These are phyloP conservation scores for Phytophthora vignae DNA, from an alignment of 352 stramenopile species.

Conservation along the genomic window DNA sequence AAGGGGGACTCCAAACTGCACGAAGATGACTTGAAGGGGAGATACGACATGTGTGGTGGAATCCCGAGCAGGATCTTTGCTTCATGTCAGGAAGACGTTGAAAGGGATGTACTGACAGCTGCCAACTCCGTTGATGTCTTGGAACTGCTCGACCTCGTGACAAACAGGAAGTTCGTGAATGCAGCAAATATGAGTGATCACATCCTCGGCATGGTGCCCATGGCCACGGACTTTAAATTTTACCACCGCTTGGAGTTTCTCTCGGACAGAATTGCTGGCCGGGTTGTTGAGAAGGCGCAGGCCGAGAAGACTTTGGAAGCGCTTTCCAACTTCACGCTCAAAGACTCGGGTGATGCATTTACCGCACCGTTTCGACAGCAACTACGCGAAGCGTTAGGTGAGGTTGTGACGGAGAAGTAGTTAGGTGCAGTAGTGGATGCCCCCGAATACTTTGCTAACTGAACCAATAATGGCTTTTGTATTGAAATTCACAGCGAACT, in stretches of 20 bases:
- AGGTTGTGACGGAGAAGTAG: not conserved
- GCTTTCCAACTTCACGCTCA: not conserved
- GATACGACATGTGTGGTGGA: not conserved
- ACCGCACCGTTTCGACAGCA: not conserved
- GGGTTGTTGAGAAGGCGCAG: not conserved
- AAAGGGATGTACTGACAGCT: too few relatives aligned
- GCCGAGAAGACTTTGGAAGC: not conserved
- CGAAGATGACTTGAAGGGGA: not conserved
- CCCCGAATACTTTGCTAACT: too few relatives aligned
- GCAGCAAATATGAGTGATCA: too few relatives aligned
- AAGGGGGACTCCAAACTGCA: not conserved
- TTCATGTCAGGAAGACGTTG: not conserved
- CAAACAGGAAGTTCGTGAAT: too few relatives aligned
- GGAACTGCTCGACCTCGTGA: too few relatives aligned
- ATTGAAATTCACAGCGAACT: too few relatives aligned
- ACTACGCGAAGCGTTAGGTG: not conserved
- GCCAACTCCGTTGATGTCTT: too few relatives aligned
- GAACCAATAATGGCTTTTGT: too few relatives aligned
- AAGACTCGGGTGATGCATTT: not conserved
- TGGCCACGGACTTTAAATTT: too few relatives aligned
- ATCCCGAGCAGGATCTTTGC: not conserved
- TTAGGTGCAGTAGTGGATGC: too few relatives aligned
- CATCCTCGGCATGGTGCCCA: too few relatives aligned
- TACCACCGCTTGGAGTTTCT: not conserved
- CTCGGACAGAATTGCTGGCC: not conserved